Conservation (phyloP, 441 rosid species). For the Pelargonium citronellum region DNA sequence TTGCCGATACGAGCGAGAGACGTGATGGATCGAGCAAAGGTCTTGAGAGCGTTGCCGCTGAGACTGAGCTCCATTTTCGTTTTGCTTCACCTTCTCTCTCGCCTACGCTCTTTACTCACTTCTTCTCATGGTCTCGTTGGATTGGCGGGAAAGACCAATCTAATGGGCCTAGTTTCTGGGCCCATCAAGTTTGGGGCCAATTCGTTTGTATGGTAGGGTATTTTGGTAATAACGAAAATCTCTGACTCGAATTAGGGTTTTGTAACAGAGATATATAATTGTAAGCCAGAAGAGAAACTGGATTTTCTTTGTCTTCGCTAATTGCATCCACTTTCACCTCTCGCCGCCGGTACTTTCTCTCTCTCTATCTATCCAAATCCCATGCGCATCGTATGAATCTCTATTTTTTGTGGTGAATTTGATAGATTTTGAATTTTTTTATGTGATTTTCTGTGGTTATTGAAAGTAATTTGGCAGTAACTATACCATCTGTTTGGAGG, state of each 20-base stretch:
- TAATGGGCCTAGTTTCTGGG: neutral
- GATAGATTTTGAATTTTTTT: neutral
- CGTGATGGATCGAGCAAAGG: slow-evolving; percentile 63
- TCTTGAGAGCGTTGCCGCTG: slow-evolving; percentile 68
- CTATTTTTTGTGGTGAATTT: neutral
- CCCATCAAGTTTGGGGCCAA: no score
- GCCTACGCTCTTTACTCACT: neutral
- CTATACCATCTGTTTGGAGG: neutral
- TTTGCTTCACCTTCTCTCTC: neutral
- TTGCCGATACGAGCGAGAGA: slow-evolving; percentile 74
- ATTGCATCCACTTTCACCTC: neutral
- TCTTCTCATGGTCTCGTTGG: neutral
- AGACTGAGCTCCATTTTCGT: slow-evolving; percentile 57
- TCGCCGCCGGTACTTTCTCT: neutral
- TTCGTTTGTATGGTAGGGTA: neutral
- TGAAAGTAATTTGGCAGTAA: neutral
- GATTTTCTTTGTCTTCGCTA: neutral
- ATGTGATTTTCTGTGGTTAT: neutral
- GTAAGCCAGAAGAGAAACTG: no score
- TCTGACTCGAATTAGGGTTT: neutral
- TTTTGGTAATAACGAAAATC: neutral
- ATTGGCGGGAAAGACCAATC: slow-evolving; percentile 27
- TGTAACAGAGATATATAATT: neutral
- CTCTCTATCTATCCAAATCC: neutral
- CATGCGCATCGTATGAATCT: neutral